Evolutionary conservation across 1,139 yeast genomes (phyloP), one percentile per base, ranked within the genome.

Genomic region (Groenewaldozyma auringiensis): DNA sequence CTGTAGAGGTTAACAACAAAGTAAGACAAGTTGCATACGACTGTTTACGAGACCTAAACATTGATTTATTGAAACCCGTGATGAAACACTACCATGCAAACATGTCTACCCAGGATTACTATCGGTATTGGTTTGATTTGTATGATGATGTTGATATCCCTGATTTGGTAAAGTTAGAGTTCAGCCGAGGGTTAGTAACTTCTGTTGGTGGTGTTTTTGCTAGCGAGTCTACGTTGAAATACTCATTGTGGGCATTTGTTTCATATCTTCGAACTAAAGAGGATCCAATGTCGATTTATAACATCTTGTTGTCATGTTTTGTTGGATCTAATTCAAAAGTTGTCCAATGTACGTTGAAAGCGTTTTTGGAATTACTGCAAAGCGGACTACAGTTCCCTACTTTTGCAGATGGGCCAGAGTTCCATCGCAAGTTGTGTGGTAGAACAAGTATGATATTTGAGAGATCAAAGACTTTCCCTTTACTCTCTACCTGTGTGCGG

Each of bases 161-260:
- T 17, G 25, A 17, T n/a, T 8, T 17, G 9, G n/a, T 35, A 11
- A 58, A 67, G 1, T 22, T 47, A 2, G 72, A 67, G 45, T 77
- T 82, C 51, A 74, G 81, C 78, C 71, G 62, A 54, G 89, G 92
- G 0, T 66, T 72, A 41, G 61, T 71, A 0, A 71, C 73, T 50
- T 72, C 81, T n/a, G 71, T 73, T 8, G 94, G 88, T 2, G 82
- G 87, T 0, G 53, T 70, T 9, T 74, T 78, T 21, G 81, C 84
- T 0, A 70, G 77, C 11, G 75, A 73, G 42, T 54, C 62, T 1
- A 69, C 77, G 14, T 67, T 80, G 3, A 70, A 72, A 34, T 59
- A 64, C 3, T 68, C 83, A 0, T 64, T 79, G 21, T 63, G 62
- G 18, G 62, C 72, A 2, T 67, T 81, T 38, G 53, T 78, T 4